Base-by-base conservation (phyloP, 441 rosid species). In the Arabidopsis lyrata region DNA sequence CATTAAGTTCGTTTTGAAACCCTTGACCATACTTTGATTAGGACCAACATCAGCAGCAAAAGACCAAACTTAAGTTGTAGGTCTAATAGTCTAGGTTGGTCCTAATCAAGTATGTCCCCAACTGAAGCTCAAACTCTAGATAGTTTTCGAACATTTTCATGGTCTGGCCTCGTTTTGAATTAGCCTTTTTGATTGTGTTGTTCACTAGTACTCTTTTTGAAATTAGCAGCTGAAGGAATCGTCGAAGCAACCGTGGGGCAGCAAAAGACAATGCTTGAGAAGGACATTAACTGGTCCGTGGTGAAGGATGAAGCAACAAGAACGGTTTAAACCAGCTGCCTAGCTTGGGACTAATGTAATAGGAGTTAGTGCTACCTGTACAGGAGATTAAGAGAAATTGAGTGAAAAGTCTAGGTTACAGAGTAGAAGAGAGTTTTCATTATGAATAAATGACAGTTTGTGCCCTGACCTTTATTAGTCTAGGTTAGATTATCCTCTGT, bases 271-370 rank as follows among this genome's bases (percentile, higher is more conserved):
- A 55, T 78, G 87, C 84, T 80, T 89, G 84, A 86, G 87, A 76
- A 87, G 95, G 82, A 89, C 95, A 52, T 66, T 83, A 76, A 89
- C 92, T 1, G 86, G 90, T 50, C 91, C 95, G 5, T 87, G 92
- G 92, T 87, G 81, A 82, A 36, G 55, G 42, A 72, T 44, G n/a
- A 59, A 77, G 47, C 64, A 59, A 52, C 73, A 52, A 71, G 55
- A 57, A 64, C 35, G n/a, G 13, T 38, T 36, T 32, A 63, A 63
- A 70, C 77, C 15, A 72, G 59, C 55, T 31, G 32, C 47, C 8
- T 64, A 42, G 48, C 72, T 57, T 76, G 67, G 72, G 54, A 31
- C 34, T 47, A 49, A 7, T 38, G 68, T 69, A 39, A 70, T 49
- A 78, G 70, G 60, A 68, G 54, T 53, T 60, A 75, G 77, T 75